Conservation (phyloP, 352 stramenopile genomes). For the Ophiocytium majus region DNA sequence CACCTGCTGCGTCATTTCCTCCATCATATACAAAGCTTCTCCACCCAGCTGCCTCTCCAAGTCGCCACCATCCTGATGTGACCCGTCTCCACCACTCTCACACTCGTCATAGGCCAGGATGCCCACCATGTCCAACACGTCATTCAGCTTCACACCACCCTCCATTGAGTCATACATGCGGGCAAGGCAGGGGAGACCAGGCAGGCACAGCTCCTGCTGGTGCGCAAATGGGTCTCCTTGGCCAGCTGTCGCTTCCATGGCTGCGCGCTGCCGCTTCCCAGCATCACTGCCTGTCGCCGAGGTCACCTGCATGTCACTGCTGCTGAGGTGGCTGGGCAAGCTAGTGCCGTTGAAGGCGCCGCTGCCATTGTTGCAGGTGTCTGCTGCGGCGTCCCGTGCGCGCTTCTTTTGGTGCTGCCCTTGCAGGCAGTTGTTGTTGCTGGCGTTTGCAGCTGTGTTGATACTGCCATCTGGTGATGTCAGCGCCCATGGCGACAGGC, state of each 20-base stretch:
- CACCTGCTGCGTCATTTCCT: conserved; percentile 22
- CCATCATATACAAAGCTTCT: background rate
- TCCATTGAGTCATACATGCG: conserved; percentile 44
- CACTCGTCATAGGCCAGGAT: conserved; percentile 39
- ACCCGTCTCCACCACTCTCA: background rate
- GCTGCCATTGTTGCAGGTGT: conserved; percentile 15
- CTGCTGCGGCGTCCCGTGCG: background rate
- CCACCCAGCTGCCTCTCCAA: background rate
- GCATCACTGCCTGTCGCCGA: no score
- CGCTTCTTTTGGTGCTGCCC: conserved; percentile 11
- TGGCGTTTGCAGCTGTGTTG: no score
- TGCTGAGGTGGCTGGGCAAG: background rate
- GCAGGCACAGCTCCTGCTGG: conserved; percentile 41
- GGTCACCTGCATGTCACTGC: background rate
- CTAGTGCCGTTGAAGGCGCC: background rate
- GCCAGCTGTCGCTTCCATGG: no score
- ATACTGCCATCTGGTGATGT: no score
- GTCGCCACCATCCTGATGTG: background rate
- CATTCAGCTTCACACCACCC: conserved; percentile 50
- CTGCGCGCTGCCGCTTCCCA: no score
- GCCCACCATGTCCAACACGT: conserved; percentile 41
- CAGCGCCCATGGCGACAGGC: conserved; percentile 35
- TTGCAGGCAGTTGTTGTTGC: no score
- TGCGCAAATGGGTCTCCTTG: conserved; percentile 25
- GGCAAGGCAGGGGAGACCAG: conserved; percentile 33